Conservation (phyloP, 768 basidiomycete species). For the Naematelia encephala region DNA sequence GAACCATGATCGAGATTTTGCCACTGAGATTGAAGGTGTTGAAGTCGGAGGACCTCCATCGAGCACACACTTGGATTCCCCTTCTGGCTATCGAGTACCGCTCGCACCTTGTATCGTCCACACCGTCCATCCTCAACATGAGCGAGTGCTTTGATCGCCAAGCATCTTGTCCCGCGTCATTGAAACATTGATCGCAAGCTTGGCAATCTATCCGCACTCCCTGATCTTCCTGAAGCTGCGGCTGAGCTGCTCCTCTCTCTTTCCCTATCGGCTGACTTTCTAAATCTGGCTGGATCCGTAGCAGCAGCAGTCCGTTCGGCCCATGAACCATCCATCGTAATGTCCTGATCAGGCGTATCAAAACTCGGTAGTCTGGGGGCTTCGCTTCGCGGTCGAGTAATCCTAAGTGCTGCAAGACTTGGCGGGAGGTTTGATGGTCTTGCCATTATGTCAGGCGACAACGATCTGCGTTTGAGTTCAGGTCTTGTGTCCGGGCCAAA, state of each 20-base stretch:
- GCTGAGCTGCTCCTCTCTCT: not conserved
- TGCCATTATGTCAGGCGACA: not conserved
- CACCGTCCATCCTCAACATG: too few species aligned
- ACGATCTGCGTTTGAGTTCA: not conserved
- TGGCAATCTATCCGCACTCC: not conserved
- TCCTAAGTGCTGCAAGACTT: not conserved
- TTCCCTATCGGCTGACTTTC: not conserved
- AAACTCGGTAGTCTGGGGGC: not conserved
- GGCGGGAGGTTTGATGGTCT: not conserved
- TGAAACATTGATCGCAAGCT: not conserved
- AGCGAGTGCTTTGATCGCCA: too few species aligned
- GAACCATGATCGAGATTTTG: too few species aligned
- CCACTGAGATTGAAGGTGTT: too few species aligned
- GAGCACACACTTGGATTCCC: too few species aligned
- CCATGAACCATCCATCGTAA: not conserved
- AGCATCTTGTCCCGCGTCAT: too few species aligned
- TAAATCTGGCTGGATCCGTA: not conserved
- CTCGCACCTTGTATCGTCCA: too few species aligned
- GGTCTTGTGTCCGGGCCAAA: too few species aligned
- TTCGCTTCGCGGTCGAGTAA: not conserved
- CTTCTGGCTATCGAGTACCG: too few species aligned
- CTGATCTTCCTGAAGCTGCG: not conserved
- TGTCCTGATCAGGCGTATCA: not conserved
- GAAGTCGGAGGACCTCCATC: too few species aligned
- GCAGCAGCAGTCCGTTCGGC: not conserved